A percentile compares a stretch with the other conserved stretches of the same genome.
phyloP scores from a whole-genome alignment of 768 basidiomycete species.

The Russula earlei region DNA sequence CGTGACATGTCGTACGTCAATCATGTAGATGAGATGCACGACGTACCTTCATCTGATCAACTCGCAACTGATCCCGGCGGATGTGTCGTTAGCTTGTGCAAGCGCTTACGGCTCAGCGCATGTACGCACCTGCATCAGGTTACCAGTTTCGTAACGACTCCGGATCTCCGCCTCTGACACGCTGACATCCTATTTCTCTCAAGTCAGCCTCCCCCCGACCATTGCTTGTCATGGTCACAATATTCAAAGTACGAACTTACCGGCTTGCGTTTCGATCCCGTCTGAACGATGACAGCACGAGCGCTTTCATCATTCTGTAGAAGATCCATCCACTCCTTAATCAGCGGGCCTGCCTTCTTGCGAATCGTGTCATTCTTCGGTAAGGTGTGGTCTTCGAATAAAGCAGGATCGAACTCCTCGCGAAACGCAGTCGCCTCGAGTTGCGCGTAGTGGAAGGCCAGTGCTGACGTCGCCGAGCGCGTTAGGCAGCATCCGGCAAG shows the following conservation, averaged over 20 bases:
- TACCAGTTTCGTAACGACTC: conserved; percentile 49
- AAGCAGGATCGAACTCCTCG: conserved; percentile 71
- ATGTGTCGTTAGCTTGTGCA: background rate
- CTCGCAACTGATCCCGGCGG: conserved; percentile 43
- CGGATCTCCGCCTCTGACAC: conserved; percentile 69
- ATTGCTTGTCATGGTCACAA: background rate
- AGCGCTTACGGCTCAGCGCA: background rate
- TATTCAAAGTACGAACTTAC: conserved; percentile 33
- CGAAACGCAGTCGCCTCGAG: conserved; percentile 89
- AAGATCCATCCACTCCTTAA: conserved; percentile 62
- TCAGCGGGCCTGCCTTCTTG: conserved; percentile 50
- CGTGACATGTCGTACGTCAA: conserved; percentile 10
- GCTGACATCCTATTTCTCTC: conserved; percentile 41
- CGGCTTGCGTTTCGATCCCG: conserved; percentile 62
- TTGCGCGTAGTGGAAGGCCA: conserved; percentile 83
- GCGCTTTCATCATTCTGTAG: conserved; percentile 58
- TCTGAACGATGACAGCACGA: conserved; percentile 35
- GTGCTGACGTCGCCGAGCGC: conserved; percentile 36
- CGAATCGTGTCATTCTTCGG: conserved; percentile 75
- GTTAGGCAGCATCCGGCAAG: background rate
- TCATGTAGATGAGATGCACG: background rate
- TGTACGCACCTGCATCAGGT: conserved; percentile 50
- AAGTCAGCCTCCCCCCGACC: background rate
- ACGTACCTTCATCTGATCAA: conserved; percentile 69
- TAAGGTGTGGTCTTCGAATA: conserved; percentile 73